Evolutionary conservation across 1,284 basidiomycete genomes (phyloP).

Genomic region (Caloboletus firmus): DNA sequence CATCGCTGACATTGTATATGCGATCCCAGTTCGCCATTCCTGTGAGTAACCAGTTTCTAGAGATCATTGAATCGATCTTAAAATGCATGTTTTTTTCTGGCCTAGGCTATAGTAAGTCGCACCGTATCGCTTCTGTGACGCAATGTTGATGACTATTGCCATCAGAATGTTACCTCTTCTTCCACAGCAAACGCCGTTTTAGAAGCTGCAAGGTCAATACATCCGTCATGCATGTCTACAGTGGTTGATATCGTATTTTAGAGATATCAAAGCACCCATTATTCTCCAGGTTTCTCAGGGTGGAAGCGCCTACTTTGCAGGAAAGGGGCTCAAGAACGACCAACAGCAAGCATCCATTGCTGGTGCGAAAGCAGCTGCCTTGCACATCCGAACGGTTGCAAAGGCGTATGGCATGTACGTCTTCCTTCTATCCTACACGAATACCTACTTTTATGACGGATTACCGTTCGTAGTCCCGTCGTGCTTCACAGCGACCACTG

Average conservation of each 20-base stretch:
- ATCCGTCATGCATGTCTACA: not conserved
- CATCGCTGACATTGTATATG: not conserved
- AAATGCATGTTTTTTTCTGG: not conserved
- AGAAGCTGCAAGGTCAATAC: constrained; percentile 65
- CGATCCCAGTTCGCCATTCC: constrained; percentile 65
- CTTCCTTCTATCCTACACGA: not conserved
- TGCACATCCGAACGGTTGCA: constrained; percentile 88
- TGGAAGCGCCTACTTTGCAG: constrained; percentile 94
- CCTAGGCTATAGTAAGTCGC: constrained; percentile 60
- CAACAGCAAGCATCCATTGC: constrained; percentile 96
- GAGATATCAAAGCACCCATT: constrained; percentile 94
- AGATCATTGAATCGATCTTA: not conserved
- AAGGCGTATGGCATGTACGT: constrained; percentile 89
- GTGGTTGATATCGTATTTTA: constrained; percentile 23
- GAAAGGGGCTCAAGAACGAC: constrained; percentile 94
- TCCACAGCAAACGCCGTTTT: constrained; percentile 75
- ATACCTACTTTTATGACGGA: not conserved
- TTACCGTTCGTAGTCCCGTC: constrained; percentile 67
- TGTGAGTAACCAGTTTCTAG: constrained; percentile 41
- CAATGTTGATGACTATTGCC: constrained; percentile 2
- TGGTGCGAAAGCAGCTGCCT: constrained; percentile 91
- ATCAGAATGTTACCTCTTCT: constrained; percentile 70
- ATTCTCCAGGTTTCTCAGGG: constrained; percentile 98
- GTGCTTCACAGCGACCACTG: constrained; percentile 99
- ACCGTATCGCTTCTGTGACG: constrained; percentile 1